Conservation (phyloP, 805 yeast species). For the Wickerhamomyces ciferrii region DNA sequence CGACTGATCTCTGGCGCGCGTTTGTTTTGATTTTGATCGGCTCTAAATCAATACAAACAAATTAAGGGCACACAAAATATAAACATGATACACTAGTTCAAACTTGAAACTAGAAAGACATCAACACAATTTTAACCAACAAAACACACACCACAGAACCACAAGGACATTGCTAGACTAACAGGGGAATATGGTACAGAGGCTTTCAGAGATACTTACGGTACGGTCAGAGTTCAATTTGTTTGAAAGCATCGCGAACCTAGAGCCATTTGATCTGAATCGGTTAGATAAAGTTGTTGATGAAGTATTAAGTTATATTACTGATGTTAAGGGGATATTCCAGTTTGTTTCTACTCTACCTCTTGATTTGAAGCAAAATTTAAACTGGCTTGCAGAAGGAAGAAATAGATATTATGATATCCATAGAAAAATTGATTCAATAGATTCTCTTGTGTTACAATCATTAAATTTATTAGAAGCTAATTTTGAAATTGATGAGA, state of each 20-base stretch:
- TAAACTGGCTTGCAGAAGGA: slow-evolving; percentile 30
- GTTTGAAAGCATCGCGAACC: slow-evolving; percentile 17
- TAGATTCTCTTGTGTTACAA: slow-evolving; percentile 30
- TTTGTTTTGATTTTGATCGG: not conserved
- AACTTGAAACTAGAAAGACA: not conserved
- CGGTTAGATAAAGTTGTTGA: slow-evolving; percentile 14
- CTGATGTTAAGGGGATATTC: slow-evolving; percentile 12
- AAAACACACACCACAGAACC: not conserved
- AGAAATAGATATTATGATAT: slow-evolving; percentile 26
- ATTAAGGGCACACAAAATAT: not conserved
- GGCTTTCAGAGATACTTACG: slow-evolving; percentile 19
- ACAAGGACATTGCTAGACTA: not conserved
- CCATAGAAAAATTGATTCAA: slow-evolving; percentile 22
- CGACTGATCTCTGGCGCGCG: no score
- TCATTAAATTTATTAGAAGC: slow-evolving; percentile 30
- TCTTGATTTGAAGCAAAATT: slow-evolving; percentile 1
- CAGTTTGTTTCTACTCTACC: slow-evolving; percentile 1
- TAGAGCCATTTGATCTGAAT: slow-evolving; percentile 20
- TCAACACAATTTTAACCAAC: not conserved
- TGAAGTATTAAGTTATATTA: slow-evolving; percentile 16
- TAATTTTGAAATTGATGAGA: slow-evolving; percentile 14
- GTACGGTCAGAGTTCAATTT: slow-evolving; percentile 18
- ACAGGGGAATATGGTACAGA: slow-evolving; percentile 5
- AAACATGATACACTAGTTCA: not conserved
- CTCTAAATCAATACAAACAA: not conserved